A percentile compares a stretch with the other conserved stretches of the same genome.
Evolutionary conservation across 1,284 basidiomycete genomes (phyloP).

Genomic region (Cryptococcus deneoformans): DNA sequence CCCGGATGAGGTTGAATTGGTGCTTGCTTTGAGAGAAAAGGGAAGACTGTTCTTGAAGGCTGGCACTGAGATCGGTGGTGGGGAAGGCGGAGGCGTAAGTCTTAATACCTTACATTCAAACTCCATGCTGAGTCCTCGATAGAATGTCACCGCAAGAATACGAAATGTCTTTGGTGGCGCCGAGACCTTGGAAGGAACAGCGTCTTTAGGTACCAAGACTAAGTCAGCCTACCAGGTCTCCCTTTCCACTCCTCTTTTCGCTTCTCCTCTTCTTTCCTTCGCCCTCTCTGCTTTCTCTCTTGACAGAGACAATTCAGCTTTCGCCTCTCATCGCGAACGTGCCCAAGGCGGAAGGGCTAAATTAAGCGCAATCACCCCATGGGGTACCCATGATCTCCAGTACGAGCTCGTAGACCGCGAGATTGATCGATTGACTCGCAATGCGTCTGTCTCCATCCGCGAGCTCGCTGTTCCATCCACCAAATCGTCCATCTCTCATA

Average conservation of each 20-base stretch:
- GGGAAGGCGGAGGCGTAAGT: conserved; percentile 84
- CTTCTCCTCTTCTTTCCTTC: conserved; percentile 45
- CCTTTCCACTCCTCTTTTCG: conserved; percentile 43
- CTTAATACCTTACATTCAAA: neutral
- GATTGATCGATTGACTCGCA: conserved; percentile 65
- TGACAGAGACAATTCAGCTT: conserved; percentile 53
- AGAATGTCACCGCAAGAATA: conserved; percentile 75
- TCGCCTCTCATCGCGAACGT: conserved; percentile 51
- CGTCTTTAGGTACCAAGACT: conserved; percentile 85
- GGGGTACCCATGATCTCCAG: conserved; percentile 69
- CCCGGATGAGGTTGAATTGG: conserved; percentile 76
- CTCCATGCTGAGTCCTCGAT: conserved; percentile 1
- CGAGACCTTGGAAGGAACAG: conserved; percentile 79
- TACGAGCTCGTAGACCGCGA: conserved; percentile 79
- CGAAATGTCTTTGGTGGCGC: conserved; percentile 90
- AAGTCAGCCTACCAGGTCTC: conserved; percentile 67
- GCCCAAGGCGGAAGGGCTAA: conserved; percentile 48
- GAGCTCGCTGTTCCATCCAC: conserved; percentile 71
- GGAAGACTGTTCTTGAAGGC: conserved; percentile 79
- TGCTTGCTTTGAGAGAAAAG: conserved; percentile 73
- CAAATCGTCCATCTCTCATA: conserved; percentile 83
- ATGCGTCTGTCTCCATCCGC: conserved; percentile 82
- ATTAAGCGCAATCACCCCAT: conserved; percentile 43
- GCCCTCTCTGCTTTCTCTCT: conserved; percentile 43
- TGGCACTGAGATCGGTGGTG: conserved; percentile 89